phyloP scores from a whole-genome alignment of 495 filamentous ascomycete genomes.

The Lentithecium fluviatile region DNA sequence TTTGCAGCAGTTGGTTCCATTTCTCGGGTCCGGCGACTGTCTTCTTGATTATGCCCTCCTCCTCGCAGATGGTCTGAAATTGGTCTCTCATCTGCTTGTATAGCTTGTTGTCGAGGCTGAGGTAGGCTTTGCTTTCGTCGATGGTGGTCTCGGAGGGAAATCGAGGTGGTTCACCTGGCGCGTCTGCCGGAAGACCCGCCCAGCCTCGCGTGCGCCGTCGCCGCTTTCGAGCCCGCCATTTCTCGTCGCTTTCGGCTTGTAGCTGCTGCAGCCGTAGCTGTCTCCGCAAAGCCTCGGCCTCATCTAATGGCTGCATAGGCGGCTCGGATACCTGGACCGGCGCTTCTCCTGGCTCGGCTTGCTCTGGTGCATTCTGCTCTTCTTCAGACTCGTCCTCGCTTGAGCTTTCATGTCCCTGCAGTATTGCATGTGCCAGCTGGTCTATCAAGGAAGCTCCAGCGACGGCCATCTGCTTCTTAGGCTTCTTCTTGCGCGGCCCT shows the following conservation, averaged over 20 bases:
- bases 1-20: conserved; percentile 71
- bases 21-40: conserved; percentile 66
- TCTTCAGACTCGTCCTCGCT: conserved; percentile 17
- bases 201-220: conserved; percentile 68
- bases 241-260: conserved; percentile 63
- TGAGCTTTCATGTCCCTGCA: conserved; percentile 7
- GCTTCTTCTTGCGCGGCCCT: not conserved
- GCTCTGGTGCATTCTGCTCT: not conserved
- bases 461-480: not conserved
- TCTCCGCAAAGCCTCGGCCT: conserved; percentile 38
- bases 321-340: no score
- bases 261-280: conserved; percentile 44
- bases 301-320: conserved; percentile 11
- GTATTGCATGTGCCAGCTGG: conserved; percentile 17
- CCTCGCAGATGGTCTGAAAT: conserved; percentile 69
- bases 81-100: conserved; percentile 64
- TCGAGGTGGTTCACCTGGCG: conserved; percentile 64
- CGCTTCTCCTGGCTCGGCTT: no score
- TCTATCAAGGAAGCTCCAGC: not conserved
- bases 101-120: conserved; percentile 60
- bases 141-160: conserved; percentile 81
- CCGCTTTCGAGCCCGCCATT: conserved; percentile 65
- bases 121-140: conserved; percentile 70
- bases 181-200: conserved; percentile 72
- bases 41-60: conserved; percentile 68